Conservation (phyloP, 768 basidiomycete genomes). For the Suillus decipiens region DNA sequence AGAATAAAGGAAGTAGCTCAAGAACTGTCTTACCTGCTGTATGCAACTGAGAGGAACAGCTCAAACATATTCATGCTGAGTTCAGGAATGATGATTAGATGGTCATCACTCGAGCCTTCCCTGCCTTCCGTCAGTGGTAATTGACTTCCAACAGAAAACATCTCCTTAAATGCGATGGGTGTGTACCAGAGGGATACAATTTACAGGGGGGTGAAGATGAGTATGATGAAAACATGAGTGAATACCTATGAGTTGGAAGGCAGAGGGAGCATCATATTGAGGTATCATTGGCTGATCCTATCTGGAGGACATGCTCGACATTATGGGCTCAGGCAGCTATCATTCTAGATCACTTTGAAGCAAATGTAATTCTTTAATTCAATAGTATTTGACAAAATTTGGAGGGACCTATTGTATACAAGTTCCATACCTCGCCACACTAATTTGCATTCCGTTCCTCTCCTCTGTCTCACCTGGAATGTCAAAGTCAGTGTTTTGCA, state of each 20-base stretch:
- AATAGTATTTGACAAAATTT: background rate
- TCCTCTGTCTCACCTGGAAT: background rate
- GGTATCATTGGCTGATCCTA: background rate
- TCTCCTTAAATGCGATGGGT: no score
- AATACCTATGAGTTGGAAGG: background rate
- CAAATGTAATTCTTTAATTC: background rate
- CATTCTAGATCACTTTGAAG: background rate
- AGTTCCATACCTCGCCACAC: background rate
- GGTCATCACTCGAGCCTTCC: no score
- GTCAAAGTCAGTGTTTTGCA: background rate
- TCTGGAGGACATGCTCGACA: background rate
- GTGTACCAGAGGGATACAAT: no score
- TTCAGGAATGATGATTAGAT: no score
- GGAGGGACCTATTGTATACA: conserved; percentile 1
- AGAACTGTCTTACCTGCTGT: no score
- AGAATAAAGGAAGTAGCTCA: no score
- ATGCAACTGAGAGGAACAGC: no score
- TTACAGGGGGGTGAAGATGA: no score
- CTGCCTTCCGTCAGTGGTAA: no score
- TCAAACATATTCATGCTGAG: no score
- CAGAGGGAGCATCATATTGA: background rate
- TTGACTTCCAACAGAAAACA: no score
- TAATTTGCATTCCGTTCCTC: background rate
- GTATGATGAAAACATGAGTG: background rate
- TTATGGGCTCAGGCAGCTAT: background rate